Conservation (phyloP, 1,284 basidiomycete genomes). For the Irpex sp. region DNA sequence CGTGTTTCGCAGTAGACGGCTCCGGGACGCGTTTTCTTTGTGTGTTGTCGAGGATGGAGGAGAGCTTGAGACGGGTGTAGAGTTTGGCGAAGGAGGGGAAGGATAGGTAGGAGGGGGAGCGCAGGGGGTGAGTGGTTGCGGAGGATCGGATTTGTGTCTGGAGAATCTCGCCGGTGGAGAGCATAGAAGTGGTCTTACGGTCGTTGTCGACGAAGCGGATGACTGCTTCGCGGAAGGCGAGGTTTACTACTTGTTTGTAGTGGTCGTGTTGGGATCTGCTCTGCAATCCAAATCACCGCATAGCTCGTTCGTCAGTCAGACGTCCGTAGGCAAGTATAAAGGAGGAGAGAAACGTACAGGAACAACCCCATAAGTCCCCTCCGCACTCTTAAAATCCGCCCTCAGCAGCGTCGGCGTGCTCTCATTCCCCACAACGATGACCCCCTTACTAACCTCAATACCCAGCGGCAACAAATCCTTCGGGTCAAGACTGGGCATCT, state of each 20-base stretch:
- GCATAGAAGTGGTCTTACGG: conserved; percentile 64
- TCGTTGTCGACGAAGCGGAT: conserved; percentile 74
- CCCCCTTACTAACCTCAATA: conserved; percentile 66
- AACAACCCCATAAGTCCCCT: conserved; percentile 75
- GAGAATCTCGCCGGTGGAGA: conserved; percentile 56
- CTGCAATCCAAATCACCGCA: background rate
- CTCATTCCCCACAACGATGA: conserved; percentile 76
- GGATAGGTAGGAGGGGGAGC: conserved; percentile 35
- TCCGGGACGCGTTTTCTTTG: no score
- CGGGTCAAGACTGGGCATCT: conserved; percentile 66
- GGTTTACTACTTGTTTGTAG: conserved; percentile 45
- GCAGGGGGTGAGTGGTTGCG: conserved; percentile 28
- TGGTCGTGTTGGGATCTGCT: background rate
- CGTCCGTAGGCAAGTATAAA: background rate
- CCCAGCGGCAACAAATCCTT: conserved; percentile 81
- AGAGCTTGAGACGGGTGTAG: conserved; percentile 52
- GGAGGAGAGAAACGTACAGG: conserved; percentile 40
- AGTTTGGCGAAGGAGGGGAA: conserved; percentile 47
- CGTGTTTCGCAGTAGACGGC: background rate
- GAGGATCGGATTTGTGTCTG: conserved; percentile 49
- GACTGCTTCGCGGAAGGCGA: conserved; percentile 63
- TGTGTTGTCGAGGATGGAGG: no score
- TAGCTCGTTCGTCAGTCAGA: background rate
- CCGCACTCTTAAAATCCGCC: conserved; percentile 65
- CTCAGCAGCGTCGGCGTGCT: conserved; percentile 81